Conservation (phyloP, 805 yeast species). For the Nakazawaea molendinolei region DNA sequence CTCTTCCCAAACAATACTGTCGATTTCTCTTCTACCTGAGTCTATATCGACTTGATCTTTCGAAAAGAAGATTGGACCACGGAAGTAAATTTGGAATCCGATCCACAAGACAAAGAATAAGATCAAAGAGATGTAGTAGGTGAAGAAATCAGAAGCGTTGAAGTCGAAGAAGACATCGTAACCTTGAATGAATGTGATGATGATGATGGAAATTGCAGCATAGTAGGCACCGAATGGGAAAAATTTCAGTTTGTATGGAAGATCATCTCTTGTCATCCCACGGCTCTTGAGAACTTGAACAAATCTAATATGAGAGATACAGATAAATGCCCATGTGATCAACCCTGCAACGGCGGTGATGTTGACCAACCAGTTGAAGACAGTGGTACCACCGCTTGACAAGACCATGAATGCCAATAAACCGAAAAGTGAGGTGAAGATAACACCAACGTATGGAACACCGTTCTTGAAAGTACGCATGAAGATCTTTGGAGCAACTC, state of each 20-base stretch:
- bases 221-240: constrained; percentile 69
- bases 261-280: constrained; percentile 57
- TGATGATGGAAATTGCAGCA: constrained; percentile 43
- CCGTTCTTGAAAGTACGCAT: constrained; percentile 44
- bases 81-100: constrained; percentile 46
- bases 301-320: constrained; percentile 60
- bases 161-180: constrained; percentile 54
- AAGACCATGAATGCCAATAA: constrained; percentile 55
- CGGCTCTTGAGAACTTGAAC: constrained; percentile 57
- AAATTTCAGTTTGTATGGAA: constrained; percentile 69
- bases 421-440: constrained; percentile 55
- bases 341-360: constrained; percentile 75
- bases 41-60: constrained; percentile 64
- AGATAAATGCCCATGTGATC: constrained; percentile 65
- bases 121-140: constrained; percentile 65
- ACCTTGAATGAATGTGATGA: constrained; percentile 69
- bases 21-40: constrained; percentile 58
- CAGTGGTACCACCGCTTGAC: constrained; percentile 45
- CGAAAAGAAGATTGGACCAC: constrained; percentile 38
- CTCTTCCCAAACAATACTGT: constrained; percentile 53
- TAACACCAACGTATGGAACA: constrained; percentile 55
- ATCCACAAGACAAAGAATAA: constrained; percentile 51
- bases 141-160: constrained; percentile 52
- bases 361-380: constrained; percentile 67
- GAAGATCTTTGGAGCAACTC: constrained; percentile 51